Percentiles rank a stretch among this genome's conserved stretches.
Conservation (phyloP, 495 filamentous ascomycete genomes). For the Neurospora sp. region DNA sequence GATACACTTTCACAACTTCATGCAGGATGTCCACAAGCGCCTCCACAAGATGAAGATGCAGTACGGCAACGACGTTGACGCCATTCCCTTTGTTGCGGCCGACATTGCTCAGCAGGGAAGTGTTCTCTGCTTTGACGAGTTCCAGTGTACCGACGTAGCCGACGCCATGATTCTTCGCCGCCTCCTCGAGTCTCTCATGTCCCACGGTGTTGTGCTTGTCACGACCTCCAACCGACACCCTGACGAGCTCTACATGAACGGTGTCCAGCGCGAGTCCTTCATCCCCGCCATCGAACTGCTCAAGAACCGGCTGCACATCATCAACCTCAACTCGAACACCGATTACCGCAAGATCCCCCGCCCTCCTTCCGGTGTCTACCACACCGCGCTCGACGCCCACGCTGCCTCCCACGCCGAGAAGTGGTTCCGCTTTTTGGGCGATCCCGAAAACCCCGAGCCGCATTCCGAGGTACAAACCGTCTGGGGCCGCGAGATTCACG, state of each 20-base stretch:
- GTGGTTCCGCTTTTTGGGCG: conserved; percentile 91
- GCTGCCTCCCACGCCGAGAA: conserved; percentile 75
- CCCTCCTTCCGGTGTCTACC: conserved; percentile 87
- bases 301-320: conserved; percentile 68
- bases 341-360: conserved; percentile 96
- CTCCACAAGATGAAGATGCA: conserved; percentile 82
- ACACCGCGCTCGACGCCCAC: conserved; percentile 64
- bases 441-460: conserved; percentile 67
- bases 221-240: conserved; percentile 97
- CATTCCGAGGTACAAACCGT: conserved; percentile 70
- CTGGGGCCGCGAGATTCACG: conserved; percentile 84
- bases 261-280: conserved; percentile 90
- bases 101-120: conserved; percentile 77
- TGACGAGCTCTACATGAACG: conserved; percentile 93
- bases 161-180: conserved; percentile 97
- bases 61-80: conserved; percentile 85
- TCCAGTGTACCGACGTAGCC: conserved; percentile 96
- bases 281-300: conserved; percentile 91
- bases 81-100: conserved; percentile 83
- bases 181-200: conserved; percentile 82
- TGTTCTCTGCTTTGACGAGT: conserved; percentile 96
- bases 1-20: conserved; percentile 99
- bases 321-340: conserved; percentile 89
- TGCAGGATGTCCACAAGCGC: conserved; percentile 94
- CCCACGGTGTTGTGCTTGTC: conserved; percentile 89